Evolutionary conservation across 192 early-diverging fungal genomes (phyloP).

Genomic region (Entomortierella lignicola): DNA sequence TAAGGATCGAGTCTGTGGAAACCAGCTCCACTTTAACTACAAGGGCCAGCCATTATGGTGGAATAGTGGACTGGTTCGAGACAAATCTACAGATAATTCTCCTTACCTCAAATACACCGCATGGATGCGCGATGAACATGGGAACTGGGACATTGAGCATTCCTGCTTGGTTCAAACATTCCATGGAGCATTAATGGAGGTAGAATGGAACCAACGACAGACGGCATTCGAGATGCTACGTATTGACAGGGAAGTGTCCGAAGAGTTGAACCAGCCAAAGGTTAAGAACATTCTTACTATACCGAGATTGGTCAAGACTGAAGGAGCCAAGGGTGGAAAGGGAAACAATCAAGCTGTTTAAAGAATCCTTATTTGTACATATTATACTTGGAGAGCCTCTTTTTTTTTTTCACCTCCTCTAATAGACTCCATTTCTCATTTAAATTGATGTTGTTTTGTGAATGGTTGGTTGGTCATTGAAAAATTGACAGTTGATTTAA

Average conservation of each 20-base stretch:
- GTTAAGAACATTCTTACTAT: conserved; percentile 31
- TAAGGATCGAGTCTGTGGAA: conserved; percentile 56
- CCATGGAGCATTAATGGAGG: conserved; percentile 35
- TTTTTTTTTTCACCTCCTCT: no score
- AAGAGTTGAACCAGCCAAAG: conserved; percentile 18
- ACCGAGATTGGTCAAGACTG: conserved; percentile 12
- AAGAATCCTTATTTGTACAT: neutral
- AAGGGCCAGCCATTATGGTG: conserved; percentile 60
- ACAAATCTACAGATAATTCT: conserved; percentile 46
- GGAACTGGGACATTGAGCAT: conserved; percentile 56
- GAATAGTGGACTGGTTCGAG: conserved; percentile 60
- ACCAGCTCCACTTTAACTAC: conserved; percentile 56
- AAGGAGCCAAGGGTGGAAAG: conserved; percentile 39
- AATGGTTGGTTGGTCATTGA: no score
- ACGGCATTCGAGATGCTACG: conserved; percentile 34
- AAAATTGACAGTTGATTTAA: no score
- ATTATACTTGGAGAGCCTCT: no score
- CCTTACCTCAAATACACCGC: conserved; percentile 43
- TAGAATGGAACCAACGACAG: conserved; percentile 45
- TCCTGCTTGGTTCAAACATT: conserved; percentile 55
- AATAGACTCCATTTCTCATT: no score
- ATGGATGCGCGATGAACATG: conserved; percentile 51
- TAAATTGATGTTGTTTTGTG: no score
- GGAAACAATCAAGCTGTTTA: conserved; percentile 43
- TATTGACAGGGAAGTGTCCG: conserved; percentile 17